Evolutionary conservation across 768 basidiomycete species (phyloP).

Genomic region (Phlebiopsis flavidoalba): DNA sequence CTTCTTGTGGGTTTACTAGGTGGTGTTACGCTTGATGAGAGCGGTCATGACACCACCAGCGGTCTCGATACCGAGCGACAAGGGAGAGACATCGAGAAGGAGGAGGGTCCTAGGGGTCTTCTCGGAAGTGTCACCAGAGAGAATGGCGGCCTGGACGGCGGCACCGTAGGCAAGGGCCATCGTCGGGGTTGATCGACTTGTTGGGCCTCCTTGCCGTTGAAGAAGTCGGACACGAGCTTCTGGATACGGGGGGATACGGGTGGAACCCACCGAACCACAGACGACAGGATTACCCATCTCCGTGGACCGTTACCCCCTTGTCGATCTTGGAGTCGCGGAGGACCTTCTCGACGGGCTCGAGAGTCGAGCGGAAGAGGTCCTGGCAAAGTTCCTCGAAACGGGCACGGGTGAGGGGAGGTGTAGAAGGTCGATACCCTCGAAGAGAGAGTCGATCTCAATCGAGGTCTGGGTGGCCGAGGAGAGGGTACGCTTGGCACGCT

Average conservation of each 20-base stretch:
- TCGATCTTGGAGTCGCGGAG: slow-evolving; percentile 98
- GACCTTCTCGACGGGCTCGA: slow-evolving; percentile 97
- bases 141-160: slow-evolving; percentile 96
- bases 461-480: slow-evolving; percentile 95
- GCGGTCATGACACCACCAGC: slow-evolving; percentile 99
- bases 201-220: slow-evolving; percentile 98
- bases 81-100: slow-evolving; percentile 88
- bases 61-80: slow-evolving; percentile 95
- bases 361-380: slow-evolving; percentile 89
- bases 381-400: slow-evolving; percentile 96
- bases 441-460: slow-evolving; percentile 97
- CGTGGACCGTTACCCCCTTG: slow-evolving; percentile 88
- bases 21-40: slow-evolving; percentile 98
- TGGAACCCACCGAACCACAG: slow-evolving; percentile 96
- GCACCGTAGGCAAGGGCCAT: slow-evolving; percentile 99
- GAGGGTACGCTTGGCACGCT: slow-evolving; percentile 97
- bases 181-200: slow-evolving; percentile 99
- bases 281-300: slow-evolving; percentile 98
- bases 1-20: slow-evolving; percentile 98
- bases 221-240: slow-evolving; percentile 97
- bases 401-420: slow-evolving; percentile 95
- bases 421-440: slow-evolving; percentile 98
- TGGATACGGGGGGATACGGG: slow-evolving; percentile 97
- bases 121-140: slow-evolving; percentile 96
- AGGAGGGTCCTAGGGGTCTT: slow-evolving; percentile 90